phyloP scores from a whole-genome alignment of 2,329 filamentous ascomycete genomes.

The Mycosphaerella arachidis region DNA sequence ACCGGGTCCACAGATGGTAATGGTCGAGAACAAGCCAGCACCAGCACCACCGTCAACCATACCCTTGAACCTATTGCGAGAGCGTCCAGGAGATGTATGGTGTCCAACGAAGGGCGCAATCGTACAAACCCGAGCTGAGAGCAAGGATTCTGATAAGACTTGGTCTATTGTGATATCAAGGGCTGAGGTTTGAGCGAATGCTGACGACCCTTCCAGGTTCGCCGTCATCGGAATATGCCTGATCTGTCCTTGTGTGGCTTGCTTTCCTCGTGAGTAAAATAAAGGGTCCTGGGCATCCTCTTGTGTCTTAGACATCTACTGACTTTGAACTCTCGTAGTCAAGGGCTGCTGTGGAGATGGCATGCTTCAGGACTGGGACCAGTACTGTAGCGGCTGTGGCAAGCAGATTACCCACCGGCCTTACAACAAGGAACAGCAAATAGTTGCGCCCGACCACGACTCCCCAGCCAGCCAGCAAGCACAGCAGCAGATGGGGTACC shows the following conservation, averaged over 20 bases:
- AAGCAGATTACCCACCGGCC: conserved; percentile 13
- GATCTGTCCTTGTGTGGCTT: conserved; percentile 10
- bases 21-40: conserved; percentile 8
- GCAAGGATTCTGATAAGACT: conserved; percentile 13
- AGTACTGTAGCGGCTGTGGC: conserved; percentile 14
- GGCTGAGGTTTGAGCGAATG: background rate
- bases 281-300: too few relatives aligned
- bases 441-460: conserved; percentile 7
- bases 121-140: conserved; percentile 7
- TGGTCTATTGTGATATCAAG: background rate
- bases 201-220: background rate
- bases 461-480: background rate
- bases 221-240: conserved; percentile 3
- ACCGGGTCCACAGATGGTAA: conserved; percentile 8
- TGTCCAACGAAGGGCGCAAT: conserved; percentile 5
- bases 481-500: background rate
- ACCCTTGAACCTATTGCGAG: conserved; percentile 6
- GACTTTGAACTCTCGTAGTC: background rate
- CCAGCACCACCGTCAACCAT: conserved; percentile 3
- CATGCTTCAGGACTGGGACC: conserved; percentile 14
- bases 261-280: background rate
- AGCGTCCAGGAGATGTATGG: conserved; percentile 7
- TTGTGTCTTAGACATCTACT: too few relatives aligned
- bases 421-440: conserved; percentile 10
- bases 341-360: conserved; percentile 12